Conservation (phyloP, 2,329 filamentous ascomycete species). For the Torrubiella hemipterigena region DNA sequence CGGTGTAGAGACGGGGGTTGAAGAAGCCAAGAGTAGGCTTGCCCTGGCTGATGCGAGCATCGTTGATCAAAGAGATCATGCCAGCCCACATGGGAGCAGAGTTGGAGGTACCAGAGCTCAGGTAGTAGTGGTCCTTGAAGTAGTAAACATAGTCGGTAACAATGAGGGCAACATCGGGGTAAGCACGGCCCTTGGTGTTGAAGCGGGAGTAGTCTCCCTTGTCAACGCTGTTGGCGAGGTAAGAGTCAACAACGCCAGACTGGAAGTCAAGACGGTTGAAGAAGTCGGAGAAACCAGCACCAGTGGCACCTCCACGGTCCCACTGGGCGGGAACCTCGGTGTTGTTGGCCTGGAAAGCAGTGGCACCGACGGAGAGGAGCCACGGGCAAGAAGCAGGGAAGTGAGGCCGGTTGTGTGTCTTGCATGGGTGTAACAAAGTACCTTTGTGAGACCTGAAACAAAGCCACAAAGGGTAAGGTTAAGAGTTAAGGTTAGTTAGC, state of each 20-base stretch:
- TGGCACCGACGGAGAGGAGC: slow-evolving; percentile 39
- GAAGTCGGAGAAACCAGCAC: slow-evolving; percentile 37
- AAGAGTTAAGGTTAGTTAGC: too few relatives aligned
- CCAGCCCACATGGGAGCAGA: slow-evolving; percentile 1
- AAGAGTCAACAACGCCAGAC: slow-evolving; percentile 22
- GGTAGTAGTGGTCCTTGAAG: background rate
- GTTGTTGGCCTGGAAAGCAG: slow-evolving; percentile 31
- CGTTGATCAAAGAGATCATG: slow-evolving; percentile 3
- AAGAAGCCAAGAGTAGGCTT: slow-evolving; percentile 3
- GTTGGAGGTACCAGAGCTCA: slow-evolving; percentile 1
- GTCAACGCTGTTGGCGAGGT: slow-evolving; percentile 19
- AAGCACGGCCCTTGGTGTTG: slow-evolving; percentile 26
- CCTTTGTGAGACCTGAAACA: too few relatives aligned
- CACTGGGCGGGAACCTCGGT: slow-evolving; percentile 23
- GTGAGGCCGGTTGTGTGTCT: too few relatives aligned
- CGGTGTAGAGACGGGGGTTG: slow-evolving; percentile 2
- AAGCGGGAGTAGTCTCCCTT: slow-evolving; percentile 23
- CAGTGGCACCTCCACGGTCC: slow-evolving; percentile 27
- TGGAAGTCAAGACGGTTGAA: slow-evolving; percentile 37
- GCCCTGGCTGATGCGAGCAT: slow-evolving; percentile 1
- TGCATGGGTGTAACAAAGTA: too few relatives aligned
- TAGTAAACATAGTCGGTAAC: slow-evolving; percentile 1
- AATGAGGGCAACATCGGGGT: slow-evolving; percentile 26
- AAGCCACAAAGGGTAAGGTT: too few relatives aligned
- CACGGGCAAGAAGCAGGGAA: slow-evolving; percentile 30